Base-by-base conservation (phyloP, 2,329 filamentous ascomycete species). In the Fusarium lateritium region DNA sequence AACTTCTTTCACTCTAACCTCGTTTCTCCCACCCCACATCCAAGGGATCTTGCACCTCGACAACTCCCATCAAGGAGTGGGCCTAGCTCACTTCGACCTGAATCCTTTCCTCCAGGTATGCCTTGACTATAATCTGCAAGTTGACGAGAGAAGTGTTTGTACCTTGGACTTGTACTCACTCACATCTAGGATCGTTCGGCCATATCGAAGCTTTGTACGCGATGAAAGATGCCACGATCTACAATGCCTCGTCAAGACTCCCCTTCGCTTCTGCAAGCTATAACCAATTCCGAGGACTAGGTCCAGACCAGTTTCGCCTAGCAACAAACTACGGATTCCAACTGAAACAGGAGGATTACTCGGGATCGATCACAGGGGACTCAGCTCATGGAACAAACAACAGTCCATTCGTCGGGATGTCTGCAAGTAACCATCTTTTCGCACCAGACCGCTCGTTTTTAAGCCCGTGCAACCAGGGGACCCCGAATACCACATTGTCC, bases 1-100 rank as follows among this genome's bases (percentile, higher is more conserved):
- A 70, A 81, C 17, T 75, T 77, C 36, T 76, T 80, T 11, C 80
- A 82, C 50, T 77, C 81, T 17, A 82, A 79, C 59, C 67, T 81
- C 33, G 72, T 73, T 40, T 80, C 79, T n/a, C 79, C 79, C 7
- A 78, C 78, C 10, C 78, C 76, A 14, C 65, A 72, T 10, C 67
- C 75, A 2, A 73, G 75, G 65, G 76, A 78, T 36, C 38, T 76
- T 7, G 68, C 74, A 22, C 43, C 72, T 40, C 73, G 74, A 24
- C 64, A 73, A 4, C 72, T 76, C 22, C 53, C 70, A 15, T 24
- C 56, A 36, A 72, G 76, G 56, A 76, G 77, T 11, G 43, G 62
- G 26, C 55, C 51, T n/a, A 69, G 64, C 22, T 62, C 49, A 44
- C 43, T 64, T 19, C 72, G 73, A 50, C 50, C 57, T 19, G 69